Conservation (phyloP, 176 grass and related monocot species). For the Calamus simplicifolius region DNA sequence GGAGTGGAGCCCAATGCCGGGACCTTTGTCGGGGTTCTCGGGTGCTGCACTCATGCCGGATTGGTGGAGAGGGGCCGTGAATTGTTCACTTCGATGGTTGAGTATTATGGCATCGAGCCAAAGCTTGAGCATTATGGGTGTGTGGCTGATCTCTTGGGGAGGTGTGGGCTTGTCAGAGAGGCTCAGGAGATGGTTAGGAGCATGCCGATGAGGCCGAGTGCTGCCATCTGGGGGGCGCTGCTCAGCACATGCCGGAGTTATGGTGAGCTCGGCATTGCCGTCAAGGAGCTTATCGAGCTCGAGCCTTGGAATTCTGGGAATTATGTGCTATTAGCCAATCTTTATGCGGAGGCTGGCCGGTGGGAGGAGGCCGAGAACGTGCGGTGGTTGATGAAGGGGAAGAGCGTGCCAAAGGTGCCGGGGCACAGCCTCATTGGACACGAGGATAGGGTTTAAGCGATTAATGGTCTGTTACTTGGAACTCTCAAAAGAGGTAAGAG, state of each 20-base stretch:
- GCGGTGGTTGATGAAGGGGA: conserved; percentile 46
- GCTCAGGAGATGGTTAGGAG: conserved; percentile 29
- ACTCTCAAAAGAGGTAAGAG: no score
- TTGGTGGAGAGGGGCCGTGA: conserved; percentile 29
- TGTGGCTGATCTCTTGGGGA: conserved; percentile 58
- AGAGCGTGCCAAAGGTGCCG: conserved; percentile 40
- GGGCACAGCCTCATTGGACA: conserved; percentile 37
- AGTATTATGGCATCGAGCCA: conserved; percentile 18
- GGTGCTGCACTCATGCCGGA: conserved; percentile 48
- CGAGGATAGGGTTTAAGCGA: no score
- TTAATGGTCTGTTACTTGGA: no score
- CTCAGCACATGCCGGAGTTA: conserved; percentile 32
- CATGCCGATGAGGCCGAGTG: conserved; percentile 46
- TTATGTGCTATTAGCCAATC: conserved; percentile 47
- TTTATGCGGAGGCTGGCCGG: conserved; percentile 35
- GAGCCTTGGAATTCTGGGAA: conserved; percentile 61
- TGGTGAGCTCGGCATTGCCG: conserved; percentile 26
- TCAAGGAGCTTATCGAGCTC: conserved; percentile 56
- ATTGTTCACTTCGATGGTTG: conserved; percentile 38
- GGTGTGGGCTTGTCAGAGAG: conserved; percentile 35
- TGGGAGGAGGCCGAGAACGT: conserved; percentile 43
- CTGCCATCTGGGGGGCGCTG: conserved; percentile 51
- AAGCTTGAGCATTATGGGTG: conserved; percentile 49
- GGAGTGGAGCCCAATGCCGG: conserved; percentile 30
- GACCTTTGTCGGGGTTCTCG: conserved; percentile 47